Percentiles rank a stretch among this genome's conserved stretches.
Evolutionary conservation across 78 protist genomes (phyloP).

Genomic region (Cavenderia fasciculata): DNA sequence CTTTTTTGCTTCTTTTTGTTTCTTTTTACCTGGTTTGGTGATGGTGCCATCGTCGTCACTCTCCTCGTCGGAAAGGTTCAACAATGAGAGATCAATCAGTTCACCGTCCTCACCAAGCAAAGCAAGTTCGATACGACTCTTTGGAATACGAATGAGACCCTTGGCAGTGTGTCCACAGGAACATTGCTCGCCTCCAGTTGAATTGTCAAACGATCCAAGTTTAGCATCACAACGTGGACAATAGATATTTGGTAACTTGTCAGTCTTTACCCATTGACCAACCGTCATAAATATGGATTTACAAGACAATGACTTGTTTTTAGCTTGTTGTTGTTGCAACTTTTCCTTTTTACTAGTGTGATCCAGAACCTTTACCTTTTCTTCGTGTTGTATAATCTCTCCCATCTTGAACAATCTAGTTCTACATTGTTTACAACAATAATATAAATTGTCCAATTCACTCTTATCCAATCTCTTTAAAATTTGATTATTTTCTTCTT

Average conservation of each 20-base stretch:
- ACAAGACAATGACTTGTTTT: constrained; percentile 9
- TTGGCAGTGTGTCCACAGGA: constrained; percentile 18
- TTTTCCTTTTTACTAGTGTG: constrained; percentile 16
- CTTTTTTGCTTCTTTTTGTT: constrained; percentile 15
- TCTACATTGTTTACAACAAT: constrained; percentile 59
- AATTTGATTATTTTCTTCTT: background rate
- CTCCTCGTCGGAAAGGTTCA: background rate
- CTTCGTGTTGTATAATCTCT: constrained; percentile 31
- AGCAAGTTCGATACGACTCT: constrained; percentile 28
- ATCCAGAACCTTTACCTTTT: constrained; percentile 27
- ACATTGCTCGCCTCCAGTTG: constrained; percentile 26
- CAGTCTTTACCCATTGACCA: constrained; percentile 7
- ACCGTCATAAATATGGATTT: constrained; percentile 33
- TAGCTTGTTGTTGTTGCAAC: background rate
- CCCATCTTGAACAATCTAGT: constrained; percentile 16
- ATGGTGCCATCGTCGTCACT: background rate
- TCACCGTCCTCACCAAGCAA: constrained; percentile 36
- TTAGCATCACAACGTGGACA: constrained; percentile 51
- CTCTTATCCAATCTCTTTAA: background rate
- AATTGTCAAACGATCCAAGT: constrained; percentile 25
- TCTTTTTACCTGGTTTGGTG: background rate
- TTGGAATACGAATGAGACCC: constrained; percentile 5
- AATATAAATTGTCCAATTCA: constrained; percentile 24
- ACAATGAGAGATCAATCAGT: constrained; percentile 10
- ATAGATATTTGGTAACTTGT: background rate